Evolutionary conservation across 352 stramenopile genomes (phyloP), one percentile per base, ranked within the genome.

Genomic region (Pythium volutum): DNA sequence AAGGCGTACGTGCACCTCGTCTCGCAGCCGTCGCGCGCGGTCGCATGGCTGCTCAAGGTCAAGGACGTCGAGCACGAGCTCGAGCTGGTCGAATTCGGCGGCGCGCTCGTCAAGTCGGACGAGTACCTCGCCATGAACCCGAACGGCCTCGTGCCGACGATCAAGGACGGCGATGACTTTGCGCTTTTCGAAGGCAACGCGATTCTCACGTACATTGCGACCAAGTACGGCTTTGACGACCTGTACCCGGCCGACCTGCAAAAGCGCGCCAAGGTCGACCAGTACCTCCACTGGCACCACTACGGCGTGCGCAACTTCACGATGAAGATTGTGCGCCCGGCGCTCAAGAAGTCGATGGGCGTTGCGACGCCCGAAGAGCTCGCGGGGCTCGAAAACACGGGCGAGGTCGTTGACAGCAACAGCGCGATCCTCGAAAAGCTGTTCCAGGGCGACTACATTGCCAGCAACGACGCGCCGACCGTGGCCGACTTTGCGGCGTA

Each of bases 221-320:
- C 82, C 49, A 84, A 79, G 59, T 67, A 74, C 53, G 64, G 50
- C 34, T 80, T 67, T 67, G 77, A 70, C 10, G 74, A 80, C 49
- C 34, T 85, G 22, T 87, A 87, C 56, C 78, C 76, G 38, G 71
- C 11, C 14, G 73, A 84, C 29, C 15, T 71, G 0, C 42, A 77
- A 51, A 69, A 65, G n/a, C 79, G 71, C 31, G 75, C 77, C 18
- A 87, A 87, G 55, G 36, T 89, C 27, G 77, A 87, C 66, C 39
- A 89, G 67, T 86, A 83, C 58, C 60, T 89, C 31, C 69, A 84
- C 69, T 89, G 80, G 80, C 80, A 89, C 65, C 80, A 89, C 75
- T 85, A 71, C 47, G 79, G 76, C 60, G 62, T 62, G 41, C 79
- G 79, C 18, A 38, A 72, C 22, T 74, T 78, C 55, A 87, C 79